phyloP scores from a whole-genome alignment of 371 early-diverging fungal genomes.

The Circinella minor region DNA sequence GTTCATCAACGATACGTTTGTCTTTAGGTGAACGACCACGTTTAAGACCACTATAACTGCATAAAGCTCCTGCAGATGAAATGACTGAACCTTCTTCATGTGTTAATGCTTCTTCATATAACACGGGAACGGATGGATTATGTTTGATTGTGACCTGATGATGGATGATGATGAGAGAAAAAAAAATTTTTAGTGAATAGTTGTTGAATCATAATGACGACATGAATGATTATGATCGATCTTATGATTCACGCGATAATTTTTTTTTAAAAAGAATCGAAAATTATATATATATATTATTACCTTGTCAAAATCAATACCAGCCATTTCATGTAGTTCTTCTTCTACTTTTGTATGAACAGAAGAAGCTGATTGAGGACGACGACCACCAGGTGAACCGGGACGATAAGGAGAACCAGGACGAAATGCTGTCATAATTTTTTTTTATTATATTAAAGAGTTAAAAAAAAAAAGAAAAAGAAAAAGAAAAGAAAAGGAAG shows the following conservation, averaged over 20 bases:
- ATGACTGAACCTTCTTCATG: constrained; percentile 90
- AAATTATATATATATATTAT: too few species aligned
- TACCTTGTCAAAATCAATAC: constrained; percentile 62
- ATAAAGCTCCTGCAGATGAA: constrained; percentile 92
- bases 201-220: too few species aligned
- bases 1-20: constrained; percentile 97
- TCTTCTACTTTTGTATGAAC: constrained; percentile 54
- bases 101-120: constrained; percentile 94
- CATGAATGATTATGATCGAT: too few species aligned
- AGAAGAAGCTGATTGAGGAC: constrained; percentile 43
- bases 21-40: constrained; percentile 91
- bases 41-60: constrained; percentile 91
- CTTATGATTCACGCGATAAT: too few species aligned
- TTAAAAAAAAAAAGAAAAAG: background rate
- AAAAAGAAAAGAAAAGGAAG: background rate
- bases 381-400: constrained; percentile 47
- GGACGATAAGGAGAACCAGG: constrained; percentile 32
- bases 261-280: too few species aligned
- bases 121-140: constrained; percentile 80
- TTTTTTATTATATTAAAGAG: background rate
- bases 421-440: constrained; percentile 10
- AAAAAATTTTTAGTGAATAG: background rate
- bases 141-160: constrained; percentile 63
- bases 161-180: background rate
- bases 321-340: constrained; percentile 55